These are phyloP conservation scores for Myrmaecium sp. DNA, from an alignment of 2,329 filamentous ascomycete species.

Conservation along the genomic window DNA sequence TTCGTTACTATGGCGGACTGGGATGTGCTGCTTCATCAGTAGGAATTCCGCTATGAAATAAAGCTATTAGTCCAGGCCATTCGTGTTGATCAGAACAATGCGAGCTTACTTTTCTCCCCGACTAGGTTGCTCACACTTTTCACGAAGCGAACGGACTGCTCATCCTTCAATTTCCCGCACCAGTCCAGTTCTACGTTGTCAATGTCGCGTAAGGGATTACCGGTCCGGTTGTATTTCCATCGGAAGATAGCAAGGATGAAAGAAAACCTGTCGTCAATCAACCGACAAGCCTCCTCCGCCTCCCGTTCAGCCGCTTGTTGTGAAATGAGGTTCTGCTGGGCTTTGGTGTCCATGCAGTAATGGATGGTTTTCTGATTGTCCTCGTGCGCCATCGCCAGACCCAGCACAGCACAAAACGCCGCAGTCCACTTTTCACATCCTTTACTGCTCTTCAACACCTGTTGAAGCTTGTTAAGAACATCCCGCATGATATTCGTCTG, in stretches of 20 bases:
- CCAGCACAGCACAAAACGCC: conserved; percentile 28
- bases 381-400: conserved; percentile 31
- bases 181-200: too few species aligned
- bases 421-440: conserved; percentile 29
- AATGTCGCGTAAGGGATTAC: too few species aligned
- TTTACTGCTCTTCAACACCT: conserved; percentile 26
- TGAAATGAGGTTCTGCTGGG: conserved; percentile 11
- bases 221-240: too few species aligned
- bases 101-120: too few species aligned
- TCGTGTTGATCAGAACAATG: too few species aligned
- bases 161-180: too few species aligned
- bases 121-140: too few species aligned
- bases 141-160: too few species aligned
- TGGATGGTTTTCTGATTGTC: conserved; percentile 30
- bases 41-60: too few species aligned
- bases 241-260: conserved; percentile 29
- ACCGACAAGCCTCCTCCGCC: conserved; percentile 23
- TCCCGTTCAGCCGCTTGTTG: conserved; percentile 12
- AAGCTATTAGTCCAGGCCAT: too few species aligned
- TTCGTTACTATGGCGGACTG: too few species aligned
- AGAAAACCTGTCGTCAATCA: conserved; percentile 27
- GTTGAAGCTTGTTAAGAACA: conserved; percentile 29
- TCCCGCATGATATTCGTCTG: conserved; percentile 24
- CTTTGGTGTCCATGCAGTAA: conserved; percentile 24
- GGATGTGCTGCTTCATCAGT: too few species aligned